Conservation (phyloP, 805 yeast genomes). For the Ogataea corticis region DNA sequence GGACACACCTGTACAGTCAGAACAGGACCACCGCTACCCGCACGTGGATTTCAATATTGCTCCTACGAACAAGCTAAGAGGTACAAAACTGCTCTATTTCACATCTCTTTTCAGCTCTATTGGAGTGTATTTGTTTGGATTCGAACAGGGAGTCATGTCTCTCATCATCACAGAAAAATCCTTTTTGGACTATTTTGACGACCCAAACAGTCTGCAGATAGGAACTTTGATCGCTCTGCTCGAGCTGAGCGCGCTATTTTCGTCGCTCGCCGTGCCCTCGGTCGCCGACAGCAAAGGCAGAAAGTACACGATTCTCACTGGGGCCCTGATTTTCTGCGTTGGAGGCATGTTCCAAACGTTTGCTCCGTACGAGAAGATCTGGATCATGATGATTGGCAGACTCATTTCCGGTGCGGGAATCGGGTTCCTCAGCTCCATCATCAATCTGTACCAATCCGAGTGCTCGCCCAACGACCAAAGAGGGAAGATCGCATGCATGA, state of each 20-base stretch:
- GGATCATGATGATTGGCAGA: conserved; percentile 68
- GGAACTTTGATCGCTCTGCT: conserved; percentile 85
- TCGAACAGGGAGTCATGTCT: conserved; percentile 76
- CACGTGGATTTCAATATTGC: conserved; percentile 23
- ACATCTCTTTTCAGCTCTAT: conserved; percentile 30
- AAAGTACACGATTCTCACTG: conserved; percentile 69
- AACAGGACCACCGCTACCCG: conserved; percentile 9
- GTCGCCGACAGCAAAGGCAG: conserved; percentile 80
- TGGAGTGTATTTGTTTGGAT: conserved; percentile 59
- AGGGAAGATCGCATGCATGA: conserved; percentile 83
- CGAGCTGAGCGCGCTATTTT: conserved; percentile 79
- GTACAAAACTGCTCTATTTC: conserved; percentile 26
- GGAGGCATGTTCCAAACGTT: conserved; percentile 77
- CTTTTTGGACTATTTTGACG: conserved; percentile 63
- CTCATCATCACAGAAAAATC: conserved; percentile 74
- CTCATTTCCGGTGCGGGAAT: conserved; percentile 84
- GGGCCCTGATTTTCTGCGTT: conserved; percentile 69
- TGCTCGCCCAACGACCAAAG: conserved; percentile 85
- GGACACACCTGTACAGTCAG: not conserved
- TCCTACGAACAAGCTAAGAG: conserved; percentile 23
- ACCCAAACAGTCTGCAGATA: conserved; percentile 69
- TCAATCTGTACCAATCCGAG: conserved; percentile 87
- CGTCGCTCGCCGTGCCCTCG: conserved; percentile 72
- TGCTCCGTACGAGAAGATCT: conserved; percentile 42
- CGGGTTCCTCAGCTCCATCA: conserved; percentile 79